These are phyloP conservation scores for Aspergillus versicolor DNA, from an alignment of 2,329 filamentous ascomycete genomes.

Conservation along the genomic window DNA sequence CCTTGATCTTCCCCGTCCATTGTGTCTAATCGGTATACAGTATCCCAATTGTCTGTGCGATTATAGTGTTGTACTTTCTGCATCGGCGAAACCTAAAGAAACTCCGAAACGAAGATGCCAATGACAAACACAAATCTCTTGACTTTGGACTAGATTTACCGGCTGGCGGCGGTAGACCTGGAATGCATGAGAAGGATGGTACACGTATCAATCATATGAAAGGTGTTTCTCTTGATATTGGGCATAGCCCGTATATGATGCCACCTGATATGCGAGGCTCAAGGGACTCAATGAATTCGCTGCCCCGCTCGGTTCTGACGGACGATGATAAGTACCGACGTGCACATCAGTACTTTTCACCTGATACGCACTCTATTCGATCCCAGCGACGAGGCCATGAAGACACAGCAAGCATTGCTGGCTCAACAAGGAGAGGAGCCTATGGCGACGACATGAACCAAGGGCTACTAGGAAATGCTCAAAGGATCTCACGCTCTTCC, in stretches of 20 bases:
- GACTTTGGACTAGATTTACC: conserved; percentile 79
- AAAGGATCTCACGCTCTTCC: conserved; percentile 56
- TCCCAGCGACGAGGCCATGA: conserved; percentile 38
- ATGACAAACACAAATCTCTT: conserved; percentile 84
- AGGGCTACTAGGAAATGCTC: conserved; percentile 56
- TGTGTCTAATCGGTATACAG: conserved; percentile 50
- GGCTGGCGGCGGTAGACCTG: conserved; percentile 45
- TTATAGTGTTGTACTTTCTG: conserved; percentile 69
- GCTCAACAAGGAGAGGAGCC: conserved; percentile 46
- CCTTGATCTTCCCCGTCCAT: neutral
- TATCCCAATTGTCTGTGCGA: conserved; percentile 69
- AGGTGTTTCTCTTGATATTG: conserved; percentile 62
- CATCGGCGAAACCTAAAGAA: conserved; percentile 76
- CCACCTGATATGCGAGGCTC: conserved; percentile 77
- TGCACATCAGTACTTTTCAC: conserved; percentile 56
- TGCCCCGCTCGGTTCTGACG: conserved; percentile 72
- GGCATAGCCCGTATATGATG: conserved; percentile 82
- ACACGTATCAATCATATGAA: conserved; percentile 40
- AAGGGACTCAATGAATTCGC: conserved; percentile 79
- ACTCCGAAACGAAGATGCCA: conserved; percentile 72
- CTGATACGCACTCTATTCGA: conserved; percentile 39
- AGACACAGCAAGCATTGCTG: conserved; percentile 54
- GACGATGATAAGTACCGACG: conserved; percentile 83
- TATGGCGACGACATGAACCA: conserved; percentile 49
- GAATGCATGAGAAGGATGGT: conserved; percentile 55